Base-by-base conservation (phyloP, 345 rosid species). In the Salix dunnii region DNA sequence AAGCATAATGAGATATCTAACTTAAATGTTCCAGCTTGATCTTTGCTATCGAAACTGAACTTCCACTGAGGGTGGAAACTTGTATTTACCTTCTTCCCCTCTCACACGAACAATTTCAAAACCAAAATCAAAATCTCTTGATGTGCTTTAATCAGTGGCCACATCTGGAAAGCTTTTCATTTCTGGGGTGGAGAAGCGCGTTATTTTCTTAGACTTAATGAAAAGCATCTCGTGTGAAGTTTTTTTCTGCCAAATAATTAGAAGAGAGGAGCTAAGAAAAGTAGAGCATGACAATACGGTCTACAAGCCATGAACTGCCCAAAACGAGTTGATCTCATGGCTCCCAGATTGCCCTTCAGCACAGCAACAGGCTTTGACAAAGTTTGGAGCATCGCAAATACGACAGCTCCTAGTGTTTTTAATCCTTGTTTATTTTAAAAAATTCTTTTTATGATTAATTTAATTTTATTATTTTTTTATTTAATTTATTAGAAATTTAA, bases 271-370 rank as follows among this genome's bases (percentile, higher is more conserved):
- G 13, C 46, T 11, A 42, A 42, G 12, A 42, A 42, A 42, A 42
- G 46, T 42, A 42, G 46, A 42, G 46, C 46, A 8, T 42, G 9
- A 42, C 46, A 10, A 42, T 12, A 42, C 13, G 11, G 12, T 42
- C 12, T 42, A 6, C 46, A 42, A 42, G 46, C 87, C 90, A 89
- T 84, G 81, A 79, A 87, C 77, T 74, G 87, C 51, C 91, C 91
- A 84, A 82, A 89, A 1, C 90, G 88, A 33, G 87, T 84, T n/a
- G 90, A 89, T 43, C 91, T 78, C 73, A 89, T 84, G 30, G 91
- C 91, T 76, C 91, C 91, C 25, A 89, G 75, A 61, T 89, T 87
- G n/a, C 90, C 91, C 85, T 89, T 84, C 76, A 89, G 86, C 73
- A 87, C 90, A 65, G 88, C 85, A 25, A 87, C 82, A 25, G 89